Evolutionary conservation across 257 asterid genomes (phyloP), one percentile per base, ranked within the genome.

Genomic region (Solanum sejunctum): DNA sequence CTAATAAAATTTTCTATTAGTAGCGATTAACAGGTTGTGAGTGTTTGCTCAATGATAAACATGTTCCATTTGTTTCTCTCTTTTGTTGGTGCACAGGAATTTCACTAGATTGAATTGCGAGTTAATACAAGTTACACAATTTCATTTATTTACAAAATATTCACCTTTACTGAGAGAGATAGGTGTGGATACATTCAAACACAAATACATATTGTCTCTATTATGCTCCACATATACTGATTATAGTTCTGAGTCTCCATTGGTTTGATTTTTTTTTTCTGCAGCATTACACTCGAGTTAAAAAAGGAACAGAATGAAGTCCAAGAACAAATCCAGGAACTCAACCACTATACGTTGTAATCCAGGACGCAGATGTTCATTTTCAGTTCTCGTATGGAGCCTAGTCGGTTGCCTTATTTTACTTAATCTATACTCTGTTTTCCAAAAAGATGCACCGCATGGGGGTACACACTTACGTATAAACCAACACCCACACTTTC

Each of bases 331-430:
- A 93, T 83, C 88, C 86, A 85, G 92, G 86, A 91, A 91, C 92
- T 86, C 93, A 92, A 93, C 93, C 77, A 84, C 91, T 93, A 91
- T 93, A 87, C 83, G 54, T 93, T 95, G 93, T 92, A 87, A 91
- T 95, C 97, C 96, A 94, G 98, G 98, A 89, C 90, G 89, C 90
- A 92, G 92, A 90, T 93, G 96, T 89, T 91, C 94, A 10, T 83
- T 87, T 32, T 69, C 89, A 21, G 55, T 85, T 81, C 52, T 90
- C 26, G 73, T 93, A 80, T 95, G 96, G 94, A 87, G 92, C 90
- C 71, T 97, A 57, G 91, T 91, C 2, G 98, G 96, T n/a, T 91
- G 85, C 87, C 89, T 97, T 81, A 78, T 97, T 43, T 52, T 91
- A 78, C 92, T 97, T 87, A 95, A 93, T n/a, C 83, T 97, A 1